These are phyloP conservation scores for Penicillium salamii DNA, from an alignment of 495 filamentous ascomycete species.

Conservation along the genomic window DNA sequence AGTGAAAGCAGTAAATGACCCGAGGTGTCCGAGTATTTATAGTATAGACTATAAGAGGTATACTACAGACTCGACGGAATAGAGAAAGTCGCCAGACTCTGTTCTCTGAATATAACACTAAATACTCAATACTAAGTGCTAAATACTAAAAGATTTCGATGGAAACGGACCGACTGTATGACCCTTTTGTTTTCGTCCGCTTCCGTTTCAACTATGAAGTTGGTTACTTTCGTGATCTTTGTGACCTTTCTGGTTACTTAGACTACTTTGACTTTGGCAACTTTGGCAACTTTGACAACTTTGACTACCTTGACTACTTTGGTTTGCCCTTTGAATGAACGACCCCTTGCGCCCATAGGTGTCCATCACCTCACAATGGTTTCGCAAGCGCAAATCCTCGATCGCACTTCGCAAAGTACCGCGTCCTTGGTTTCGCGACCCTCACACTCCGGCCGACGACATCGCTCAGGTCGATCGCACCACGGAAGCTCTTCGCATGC, in stretches of 20 bases:
- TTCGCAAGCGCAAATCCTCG: slow-evolving; percentile 65
- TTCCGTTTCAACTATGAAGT: neutral
- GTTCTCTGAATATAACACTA: too few relatives aligned
- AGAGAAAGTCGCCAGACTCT: too few relatives aligned
- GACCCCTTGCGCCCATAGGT: slow-evolving; percentile 15
- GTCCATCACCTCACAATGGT: slow-evolving; percentile 54
- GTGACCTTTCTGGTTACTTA: too few relatives aligned
- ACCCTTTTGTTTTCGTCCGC: slow-evolving; percentile 1
- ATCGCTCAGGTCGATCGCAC: slow-evolving; percentile 77
- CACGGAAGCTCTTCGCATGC: slow-evolving; percentile 69
- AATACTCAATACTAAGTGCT: too few relatives aligned
- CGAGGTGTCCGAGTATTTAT: slow-evolving; percentile 4
- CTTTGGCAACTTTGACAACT: too few relatives aligned
- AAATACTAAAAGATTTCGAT: too few relatives aligned
- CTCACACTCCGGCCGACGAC: slow-evolving; percentile 52
- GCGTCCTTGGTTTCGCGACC: slow-evolving; percentile 62
- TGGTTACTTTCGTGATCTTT: too few relatives aligned
- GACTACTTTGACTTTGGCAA: too few relatives aligned
- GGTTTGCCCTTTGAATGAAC: slow-evolving; percentile 14
- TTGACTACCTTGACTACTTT: too few relatives aligned
- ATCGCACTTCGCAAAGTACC: slow-evolving; percentile 49
- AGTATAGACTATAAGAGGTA: neutral
- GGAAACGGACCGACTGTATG: too few relatives aligned
- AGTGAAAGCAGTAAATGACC: slow-evolving; percentile 4
- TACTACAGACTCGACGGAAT: neutral